A percentile compares a stretch with the other conserved stretches of the same genome.
These are phyloP conservation scores for Wickerhamomyces mucosus DNA, from an alignment of 805 yeast genomes.

Conservation along the genomic window DNA sequence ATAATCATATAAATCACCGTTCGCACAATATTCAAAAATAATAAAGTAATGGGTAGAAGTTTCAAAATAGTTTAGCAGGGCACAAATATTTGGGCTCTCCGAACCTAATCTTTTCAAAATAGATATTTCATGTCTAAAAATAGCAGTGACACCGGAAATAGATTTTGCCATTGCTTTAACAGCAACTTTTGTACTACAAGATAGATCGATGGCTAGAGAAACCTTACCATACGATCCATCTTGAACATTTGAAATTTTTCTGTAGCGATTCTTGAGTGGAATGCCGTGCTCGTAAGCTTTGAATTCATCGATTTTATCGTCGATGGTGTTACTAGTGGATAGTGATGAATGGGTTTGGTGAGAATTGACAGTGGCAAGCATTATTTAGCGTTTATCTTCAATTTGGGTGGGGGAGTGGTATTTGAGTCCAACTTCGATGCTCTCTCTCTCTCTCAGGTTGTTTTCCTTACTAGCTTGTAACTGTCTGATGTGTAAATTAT, in stretches of 20 bases:
- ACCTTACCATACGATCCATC: conserved; percentile 55
- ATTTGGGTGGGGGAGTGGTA: no score
- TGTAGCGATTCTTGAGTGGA: conserved; percentile 31
- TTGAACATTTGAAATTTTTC: conserved; percentile 27
- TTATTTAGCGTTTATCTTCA: no score
- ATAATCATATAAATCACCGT: conserved; percentile 60
- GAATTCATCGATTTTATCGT: conserved; percentile 26
- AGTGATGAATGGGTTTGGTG: conserved; percentile 1
- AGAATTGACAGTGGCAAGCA: conserved; percentile 6
- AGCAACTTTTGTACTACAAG: conserved; percentile 32
- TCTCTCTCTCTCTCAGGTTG: no score
- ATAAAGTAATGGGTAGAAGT: conserved; percentile 41
- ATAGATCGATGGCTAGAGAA: conserved; percentile 37
- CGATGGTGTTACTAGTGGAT: no score
- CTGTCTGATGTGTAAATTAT: no score
- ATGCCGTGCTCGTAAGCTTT: conserved; percentile 30
- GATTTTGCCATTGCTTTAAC: conserved; percentile 43
- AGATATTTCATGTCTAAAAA: conserved; percentile 47
- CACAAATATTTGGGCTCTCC: conserved; percentile 44
- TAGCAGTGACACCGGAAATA: conserved; percentile 27
- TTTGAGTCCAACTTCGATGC: no score
- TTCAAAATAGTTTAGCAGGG: conserved; percentile 48
- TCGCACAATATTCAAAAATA: conserved; percentile 56
- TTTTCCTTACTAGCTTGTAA: no score
- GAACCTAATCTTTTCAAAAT: conserved; percentile 21